phyloP scores from a whole-genome alignment of 2,329 filamentous ascomycete species.

The Coniochaeta hoffmannii region DNA sequence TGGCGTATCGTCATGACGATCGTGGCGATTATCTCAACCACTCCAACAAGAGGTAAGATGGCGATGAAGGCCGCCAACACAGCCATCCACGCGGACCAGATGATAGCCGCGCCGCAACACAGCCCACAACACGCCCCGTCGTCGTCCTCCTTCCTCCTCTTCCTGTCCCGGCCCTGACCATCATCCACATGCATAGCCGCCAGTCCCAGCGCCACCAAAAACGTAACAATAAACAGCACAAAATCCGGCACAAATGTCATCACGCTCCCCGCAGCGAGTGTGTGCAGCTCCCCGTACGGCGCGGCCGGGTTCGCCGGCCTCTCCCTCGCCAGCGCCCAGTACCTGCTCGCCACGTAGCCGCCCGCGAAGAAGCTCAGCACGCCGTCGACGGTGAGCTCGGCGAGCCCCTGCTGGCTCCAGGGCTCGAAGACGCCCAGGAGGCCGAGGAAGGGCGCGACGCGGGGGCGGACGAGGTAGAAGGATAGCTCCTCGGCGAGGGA shows the following conservation, averaged over 20 bases:
- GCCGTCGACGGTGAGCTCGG: conserved; percentile 1
- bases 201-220: not conserved
- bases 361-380: not conserved
- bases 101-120: not conserved
- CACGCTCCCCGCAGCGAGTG: not conserved
- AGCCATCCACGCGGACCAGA: not conserved
- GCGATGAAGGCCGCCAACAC: not conserved
- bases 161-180: not conserved
- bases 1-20: not conserved
- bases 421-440: not conserved
- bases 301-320: not conserved
- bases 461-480: conserved; percentile 1
- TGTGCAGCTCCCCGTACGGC: not conserved
- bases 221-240: not conserved
- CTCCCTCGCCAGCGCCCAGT: not conserved
- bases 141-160: not conserved
- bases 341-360: not conserved
- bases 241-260: not conserved
- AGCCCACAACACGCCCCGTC: not conserved
- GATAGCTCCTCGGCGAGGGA: not conserved
- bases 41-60: not conserved
- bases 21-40: not conserved
- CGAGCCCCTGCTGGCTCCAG: not conserved
- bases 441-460: not conserved
- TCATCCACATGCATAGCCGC: not conserved